phyloP scores from a whole-genome alignment of 2,329 filamentous ascomycete species.

The Coniochaeta hoffmannii region DNA sequence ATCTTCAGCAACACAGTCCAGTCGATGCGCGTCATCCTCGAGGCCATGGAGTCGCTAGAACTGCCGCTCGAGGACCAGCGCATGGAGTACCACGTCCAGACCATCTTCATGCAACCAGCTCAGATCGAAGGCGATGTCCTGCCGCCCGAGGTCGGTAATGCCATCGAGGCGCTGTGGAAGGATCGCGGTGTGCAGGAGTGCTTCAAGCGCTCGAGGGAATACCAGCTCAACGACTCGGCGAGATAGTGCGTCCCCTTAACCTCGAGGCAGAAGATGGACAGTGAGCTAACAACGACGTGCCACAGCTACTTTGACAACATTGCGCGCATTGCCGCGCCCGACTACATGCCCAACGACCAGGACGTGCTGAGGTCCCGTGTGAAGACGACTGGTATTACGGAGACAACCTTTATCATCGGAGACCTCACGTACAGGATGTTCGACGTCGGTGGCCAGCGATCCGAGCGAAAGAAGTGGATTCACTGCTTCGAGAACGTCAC shows the following conservation, averaged over 20 bases:
- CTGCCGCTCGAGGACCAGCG: slow-evolving; percentile 84
- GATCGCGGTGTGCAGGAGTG: slow-evolving; percentile 89
- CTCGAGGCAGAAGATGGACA: background rate
- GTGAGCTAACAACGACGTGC: slow-evolving; percentile 23
- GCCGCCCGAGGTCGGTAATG: slow-evolving; percentile 87
- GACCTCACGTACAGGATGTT: slow-evolving; percentile 96
- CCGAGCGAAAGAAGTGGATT: slow-evolving; percentile 98
- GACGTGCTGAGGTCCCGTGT: slow-evolving; percentile 93
- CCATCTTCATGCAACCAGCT: slow-evolving; percentile 96
- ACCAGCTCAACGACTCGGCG: slow-evolving; percentile 92
- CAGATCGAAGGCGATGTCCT: slow-evolving; percentile 94
- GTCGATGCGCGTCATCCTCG: slow-evolving; percentile 62
- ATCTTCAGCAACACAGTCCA: slow-evolving; percentile 66
- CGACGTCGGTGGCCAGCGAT: slow-evolving; percentile 91
- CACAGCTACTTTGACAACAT: slow-evolving; percentile 91
- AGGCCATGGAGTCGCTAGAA: slow-evolving; percentile 62
- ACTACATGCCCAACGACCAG: slow-evolving; percentile 93
- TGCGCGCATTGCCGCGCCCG: slow-evolving; percentile 78
- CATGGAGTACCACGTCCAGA: slow-evolving; percentile 96
- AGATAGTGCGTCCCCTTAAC: slow-evolving; percentile 65
- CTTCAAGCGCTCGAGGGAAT: slow-evolving; percentile 92
- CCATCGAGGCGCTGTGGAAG: slow-evolving; percentile 89
- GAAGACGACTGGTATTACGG: slow-evolving; percentile 95
- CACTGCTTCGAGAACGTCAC: slow-evolving; percentile 98
- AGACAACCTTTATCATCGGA: slow-evolving; percentile 92